Evolutionary conservation across 345 rosid genomes (phyloP), one percentile per base, ranked within the genome.

Genomic region (Murraya koenigii): DNA sequence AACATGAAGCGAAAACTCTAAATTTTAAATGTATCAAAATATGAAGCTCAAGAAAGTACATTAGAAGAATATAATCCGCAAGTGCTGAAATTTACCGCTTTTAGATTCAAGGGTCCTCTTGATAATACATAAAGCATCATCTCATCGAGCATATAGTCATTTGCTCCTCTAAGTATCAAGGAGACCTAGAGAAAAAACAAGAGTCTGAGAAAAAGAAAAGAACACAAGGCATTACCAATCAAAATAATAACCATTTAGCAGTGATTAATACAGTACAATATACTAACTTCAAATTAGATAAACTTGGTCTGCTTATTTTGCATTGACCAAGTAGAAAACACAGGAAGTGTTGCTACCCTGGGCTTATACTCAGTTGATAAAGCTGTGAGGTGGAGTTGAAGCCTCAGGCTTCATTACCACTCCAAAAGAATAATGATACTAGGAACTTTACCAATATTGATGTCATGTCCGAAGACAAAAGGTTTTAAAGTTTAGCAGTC

Each of bases 61-160:
- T 8, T 15, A 5, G 17, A 75, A 13, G 8, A 41, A 70, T 23
- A 20, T 44, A 69, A 14, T 7, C 1, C 66, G 67, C 52, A 77
- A 58, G 66, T 26, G 62, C 47, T 54, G 11, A 55, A 81, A 72
- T 66, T 83, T 89, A 96, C 98, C 91, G 84, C n/a, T 89, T 78
- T 91, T 90, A 67, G 98, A 96, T 71, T 96, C 97, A 36, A 96
- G 97, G 64, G 98, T 96, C 88, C 98, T 89, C 89, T 94, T 92
- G 56, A 96, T 98, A 83, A 92, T 90, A 60, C 85, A 90, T 58
- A 94, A 78, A 76, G 97, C 91, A 72, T 96, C 99, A 96, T 94
- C 87, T 96, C 98, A 76, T 96, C 99, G 69, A 94, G 97, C 98
- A 96, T 96, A 84, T 87, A 94, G 82, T 94, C 98, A 78, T 96